phyloP scores from a whole-genome alignment of 2,329 filamentous ascomycete species.

The Aquanectria penicillioides region DNA sequence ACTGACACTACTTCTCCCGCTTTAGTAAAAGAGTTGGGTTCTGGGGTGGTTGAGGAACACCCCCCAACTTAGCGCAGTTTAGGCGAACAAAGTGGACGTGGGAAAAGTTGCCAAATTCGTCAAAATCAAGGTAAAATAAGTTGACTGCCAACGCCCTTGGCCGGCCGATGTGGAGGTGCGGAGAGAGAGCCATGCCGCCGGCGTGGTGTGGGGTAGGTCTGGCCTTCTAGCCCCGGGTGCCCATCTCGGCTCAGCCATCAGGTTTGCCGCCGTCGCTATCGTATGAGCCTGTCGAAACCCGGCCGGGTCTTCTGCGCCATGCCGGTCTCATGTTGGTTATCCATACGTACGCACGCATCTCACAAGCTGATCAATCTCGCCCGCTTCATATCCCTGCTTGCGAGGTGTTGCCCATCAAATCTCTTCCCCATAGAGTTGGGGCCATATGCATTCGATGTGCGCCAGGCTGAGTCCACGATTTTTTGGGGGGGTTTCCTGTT shows the following conservation, averaged over 20 bases:
- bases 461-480: too few species aligned
- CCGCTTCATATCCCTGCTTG: not conserved
- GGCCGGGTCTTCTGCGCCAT: slow-evolving; percentile 4
- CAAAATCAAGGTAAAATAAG: slow-evolving; percentile 14
- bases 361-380: not conserved
- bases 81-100: slow-evolving; percentile 2
- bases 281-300: slow-evolving; percentile 30
- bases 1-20: not conserved
- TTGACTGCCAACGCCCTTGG: slow-evolving; percentile 11
- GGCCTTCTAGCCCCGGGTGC: slow-evolving; percentile 18
- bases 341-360: not conserved
- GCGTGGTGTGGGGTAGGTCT: slow-evolving; percentile 39
- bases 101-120: slow-evolving; percentile 22
- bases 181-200: slow-evolving; percentile 32
- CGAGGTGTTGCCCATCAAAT: not conserved
- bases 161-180: slow-evolving; percentile 38
- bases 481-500: too few species aligned
- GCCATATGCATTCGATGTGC: too few species aligned
- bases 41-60: not conserved
- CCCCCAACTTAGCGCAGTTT: slow-evolving; percentile 1
- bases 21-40: not conserved
- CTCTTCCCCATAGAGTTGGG: slow-evolving; percentile 20
- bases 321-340: not conserved
- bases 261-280: slow-evolving; percentile 20
- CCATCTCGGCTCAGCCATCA: slow-evolving; percentile 30